Evolutionary conservation across 139 green algal genomes (phyloP).

Genomic region (Yamagishiella unicocca): DNA sequence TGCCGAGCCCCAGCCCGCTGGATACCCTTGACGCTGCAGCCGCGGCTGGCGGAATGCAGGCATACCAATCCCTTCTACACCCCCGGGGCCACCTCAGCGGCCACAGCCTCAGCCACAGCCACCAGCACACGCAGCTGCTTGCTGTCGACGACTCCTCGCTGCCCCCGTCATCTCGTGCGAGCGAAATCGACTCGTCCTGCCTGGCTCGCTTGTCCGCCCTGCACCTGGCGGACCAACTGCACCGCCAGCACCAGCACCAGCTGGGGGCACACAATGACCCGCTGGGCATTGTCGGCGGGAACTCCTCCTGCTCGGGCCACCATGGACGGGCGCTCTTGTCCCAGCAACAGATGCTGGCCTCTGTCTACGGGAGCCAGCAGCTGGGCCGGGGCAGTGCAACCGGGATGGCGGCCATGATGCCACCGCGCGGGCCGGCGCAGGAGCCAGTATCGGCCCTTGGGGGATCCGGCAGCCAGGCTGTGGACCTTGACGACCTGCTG

Average conservation of each 20-base stretch:
- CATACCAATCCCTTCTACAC: neutral
- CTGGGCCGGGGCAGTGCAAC: too few species aligned
- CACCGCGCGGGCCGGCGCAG: too few species aligned
- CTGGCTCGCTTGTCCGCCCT: conserved; percentile 16
- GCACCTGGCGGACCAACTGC: conserved; percentile 30
- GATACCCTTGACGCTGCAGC: conserved; percentile 14
- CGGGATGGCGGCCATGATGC: too few species aligned
- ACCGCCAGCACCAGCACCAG: neutral
- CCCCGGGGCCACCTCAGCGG: neutral
- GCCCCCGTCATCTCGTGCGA: neutral
- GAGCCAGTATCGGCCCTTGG: neutral
- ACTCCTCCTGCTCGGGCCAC: neutral
- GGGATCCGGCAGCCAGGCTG: neutral
- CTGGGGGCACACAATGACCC: neutral
- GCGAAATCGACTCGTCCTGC: conserved; percentile 29
- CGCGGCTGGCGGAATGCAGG: neutral
- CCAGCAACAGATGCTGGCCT: too few species aligned
- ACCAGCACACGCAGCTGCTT: neutral
- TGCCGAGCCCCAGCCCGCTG: neutral
- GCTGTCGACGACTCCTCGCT: neutral
- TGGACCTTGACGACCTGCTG: conserved; percentile 24
- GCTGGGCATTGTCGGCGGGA: too few species aligned
- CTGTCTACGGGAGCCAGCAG: too few species aligned
- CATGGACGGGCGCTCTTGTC: too few species aligned
- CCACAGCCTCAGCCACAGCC: neutral